A percentile compares a stretch with the other conserved stretches of the same genome.
phyloP scores from a whole-genome alignment of 139 green algal genomes.

The Chlamydomonas sphaeroides region DNA sequence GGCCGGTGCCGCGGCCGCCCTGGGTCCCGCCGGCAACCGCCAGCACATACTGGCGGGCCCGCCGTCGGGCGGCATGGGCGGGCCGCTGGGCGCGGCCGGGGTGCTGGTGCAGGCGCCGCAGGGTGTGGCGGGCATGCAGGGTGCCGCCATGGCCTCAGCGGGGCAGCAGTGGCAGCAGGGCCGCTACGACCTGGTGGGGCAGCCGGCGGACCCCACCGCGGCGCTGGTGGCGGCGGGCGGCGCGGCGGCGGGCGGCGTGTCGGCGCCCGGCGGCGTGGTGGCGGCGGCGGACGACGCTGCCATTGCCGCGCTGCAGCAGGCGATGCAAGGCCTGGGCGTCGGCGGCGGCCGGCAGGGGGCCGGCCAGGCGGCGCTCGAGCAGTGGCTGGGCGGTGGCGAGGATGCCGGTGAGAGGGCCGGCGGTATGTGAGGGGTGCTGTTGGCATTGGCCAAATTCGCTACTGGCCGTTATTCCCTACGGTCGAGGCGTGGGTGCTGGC shows the following conservation, averaged over 20 bases:
- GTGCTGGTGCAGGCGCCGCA: background rate
- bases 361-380: background rate
- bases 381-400: background rate
- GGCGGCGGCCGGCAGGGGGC: background rate
- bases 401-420: too few relatives aligned
- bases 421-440: too few relatives aligned
- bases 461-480: too few relatives aligned
- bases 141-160: background rate
- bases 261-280: background rate
- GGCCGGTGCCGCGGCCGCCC: background rate
- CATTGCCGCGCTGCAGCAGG: slow-evolving; percentile 20
- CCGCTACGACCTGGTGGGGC: background rate
- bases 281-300: background rate
- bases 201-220: background rate
- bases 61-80: background rate
- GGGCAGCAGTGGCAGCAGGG: slow-evolving; percentile 15
- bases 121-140: slow-evolving; percentile 1
- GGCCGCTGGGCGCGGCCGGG: background rate
- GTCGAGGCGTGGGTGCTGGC: too few relatives aligned
- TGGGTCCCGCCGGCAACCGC: background rate
- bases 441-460: too few relatives aligned
- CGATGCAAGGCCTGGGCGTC: slow-evolving; percentile 21
- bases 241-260: background rate
- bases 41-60: background rate
- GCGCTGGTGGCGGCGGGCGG: background rate